Percentiles rank a stretch among this genome's conserved stretches.
These are phyloP conservation scores for Volvariella volvacea DNA, from an alignment of 1,284 basidiomycete species.

Conservation along the genomic window DNA sequence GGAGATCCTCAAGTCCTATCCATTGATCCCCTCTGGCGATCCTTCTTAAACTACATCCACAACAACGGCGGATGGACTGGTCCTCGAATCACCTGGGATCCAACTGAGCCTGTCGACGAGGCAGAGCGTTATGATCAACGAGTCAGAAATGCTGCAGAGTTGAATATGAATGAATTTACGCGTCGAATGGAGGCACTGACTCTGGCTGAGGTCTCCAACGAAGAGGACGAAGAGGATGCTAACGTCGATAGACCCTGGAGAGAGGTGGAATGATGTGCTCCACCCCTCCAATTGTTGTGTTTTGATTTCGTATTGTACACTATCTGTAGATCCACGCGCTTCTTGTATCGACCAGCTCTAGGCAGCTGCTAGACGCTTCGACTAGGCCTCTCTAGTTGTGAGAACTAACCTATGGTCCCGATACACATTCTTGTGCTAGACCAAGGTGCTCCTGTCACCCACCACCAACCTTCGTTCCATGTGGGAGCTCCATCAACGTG, in stretches of 20 bases:
- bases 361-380: too few relatives aligned
- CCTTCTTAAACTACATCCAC: slow-evolving; percentile 49
- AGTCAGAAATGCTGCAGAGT: slow-evolving; percentile 24
- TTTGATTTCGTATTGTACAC: too few relatives aligned
- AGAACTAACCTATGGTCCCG: too few relatives aligned
- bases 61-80: slow-evolving; percentile 46
- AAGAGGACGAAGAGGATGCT: slow-evolving; percentile 32
- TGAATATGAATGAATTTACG: slow-evolving; percentile 48
- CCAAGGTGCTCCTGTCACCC: too few relatives aligned
- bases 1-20: slow-evolving; percentile 45
- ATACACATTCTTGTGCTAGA: too few relatives aligned
- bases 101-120: slow-evolving; percentile 27
- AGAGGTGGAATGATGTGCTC: slow-evolving; percentile 26
- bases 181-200: slow-evolving; percentile 38
- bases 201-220: slow-evolving; percentile 25
- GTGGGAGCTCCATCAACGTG: too few relatives aligned
- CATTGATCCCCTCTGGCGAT: slow-evolving; percentile 50
- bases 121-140: slow-evolving; percentile 30
- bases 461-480: too few relatives aligned
- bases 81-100: slow-evolving; percentile 47
- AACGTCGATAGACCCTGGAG: slow-evolving; percentile 50
- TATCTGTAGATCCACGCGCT: too few relatives aligned
- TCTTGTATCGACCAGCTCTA: too few relatives aligned
- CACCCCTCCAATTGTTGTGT: too few relatives aligned
- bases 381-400: too few relatives aligned